Conservation (phyloP, 2,329 filamentous ascomycete genomes). For the Cytospora mali region DNA sequence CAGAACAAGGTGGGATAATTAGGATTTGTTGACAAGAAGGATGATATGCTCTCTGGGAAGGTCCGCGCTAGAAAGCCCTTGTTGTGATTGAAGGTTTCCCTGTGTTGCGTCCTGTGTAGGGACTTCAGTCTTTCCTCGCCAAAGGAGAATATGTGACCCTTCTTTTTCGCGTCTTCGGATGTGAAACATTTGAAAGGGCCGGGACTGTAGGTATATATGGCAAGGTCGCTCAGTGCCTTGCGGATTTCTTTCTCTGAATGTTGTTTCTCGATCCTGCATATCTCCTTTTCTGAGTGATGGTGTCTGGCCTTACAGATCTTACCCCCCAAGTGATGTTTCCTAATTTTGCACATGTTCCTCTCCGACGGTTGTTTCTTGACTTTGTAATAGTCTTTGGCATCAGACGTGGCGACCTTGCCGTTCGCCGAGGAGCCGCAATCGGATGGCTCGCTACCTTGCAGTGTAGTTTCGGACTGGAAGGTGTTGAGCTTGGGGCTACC, state of each 20-base stretch:
- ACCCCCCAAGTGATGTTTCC: too few species aligned
- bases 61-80: constrained; percentile 85
- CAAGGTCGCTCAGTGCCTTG: constrained; percentile 68
- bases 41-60: constrained; percentile 73
- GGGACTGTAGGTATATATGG: constrained; percentile 84
- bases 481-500: constrained; percentile 30
- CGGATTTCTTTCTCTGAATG: constrained; percentile 46
- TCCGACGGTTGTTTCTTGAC: constrained; percentile 37
- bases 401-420: constrained; percentile 39
- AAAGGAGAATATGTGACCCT: constrained; percentile 81
- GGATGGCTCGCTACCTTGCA: constrained; percentile 37
- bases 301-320: too few species aligned
- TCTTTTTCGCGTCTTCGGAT: constrained; percentile 56
- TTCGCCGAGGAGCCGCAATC: constrained; percentile 37
- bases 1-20: constrained; percentile 83
- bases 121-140: constrained; percentile 74
- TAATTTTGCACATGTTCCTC: constrained; percentile 43
- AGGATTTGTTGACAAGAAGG: constrained; percentile 88
- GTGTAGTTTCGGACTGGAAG: constrained; percentile 27
- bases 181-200: constrained; percentile 66
- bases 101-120: constrained; percentile 64
- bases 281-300: constrained; percentile 45
- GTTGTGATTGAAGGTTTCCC: constrained; percentile 84
- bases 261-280: constrained; percentile 13
- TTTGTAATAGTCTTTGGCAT: not conserved